Conservation (phyloP, 768 basidiomycete species). For the Tubosaeta sp. region DNA sequence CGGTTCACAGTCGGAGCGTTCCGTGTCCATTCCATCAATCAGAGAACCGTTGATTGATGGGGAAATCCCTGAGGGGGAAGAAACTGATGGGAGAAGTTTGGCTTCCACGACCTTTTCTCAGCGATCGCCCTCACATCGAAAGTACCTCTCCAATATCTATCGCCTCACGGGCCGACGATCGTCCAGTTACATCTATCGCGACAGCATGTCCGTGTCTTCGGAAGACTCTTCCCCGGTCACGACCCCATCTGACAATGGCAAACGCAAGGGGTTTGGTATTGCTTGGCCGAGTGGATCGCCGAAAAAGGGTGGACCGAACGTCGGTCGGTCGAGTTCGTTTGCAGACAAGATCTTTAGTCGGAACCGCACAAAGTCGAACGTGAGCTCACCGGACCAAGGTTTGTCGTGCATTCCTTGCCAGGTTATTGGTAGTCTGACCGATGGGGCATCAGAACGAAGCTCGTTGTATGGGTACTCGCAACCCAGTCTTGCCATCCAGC, state of each 20-base stretch:
- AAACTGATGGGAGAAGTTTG: constrained; percentile 29
- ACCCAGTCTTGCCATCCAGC: constrained; percentile 22
- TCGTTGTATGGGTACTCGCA: constrained; percentile 28
- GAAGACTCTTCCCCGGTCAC: constrained; percentile 62
- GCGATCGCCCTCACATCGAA: constrained; percentile 43
- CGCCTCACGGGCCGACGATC: constrained; percentile 39
- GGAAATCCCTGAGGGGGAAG: constrained; percentile 22
- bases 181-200: constrained; percentile 41
- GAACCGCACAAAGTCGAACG: constrained; percentile 49
- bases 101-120: constrained; percentile 43
- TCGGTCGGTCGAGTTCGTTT: constrained; percentile 53
- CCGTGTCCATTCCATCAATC: constrained; percentile 29
- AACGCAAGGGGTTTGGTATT: constrained; percentile 31
- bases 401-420: constrained; percentile 16
- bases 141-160: constrained; percentile 48
- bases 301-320: constrained; percentile 42
- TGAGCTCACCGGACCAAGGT: constrained; percentile 45
- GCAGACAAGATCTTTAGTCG: constrained; percentile 58
- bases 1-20: constrained; percentile 23
- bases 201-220: constrained; percentile 63
- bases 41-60: constrained; percentile 25
- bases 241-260: constrained; percentile 51
- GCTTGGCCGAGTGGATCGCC: constrained; percentile 48
- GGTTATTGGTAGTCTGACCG: neutral
- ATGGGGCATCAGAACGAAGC: constrained; percentile 17